A percentile compares a stretch with the other conserved stretches of the same genome.
Evolutionary conservation across 108 stramenopile species (phyloP).

Genomic region (Cylindrotheca closterium): DNA sequence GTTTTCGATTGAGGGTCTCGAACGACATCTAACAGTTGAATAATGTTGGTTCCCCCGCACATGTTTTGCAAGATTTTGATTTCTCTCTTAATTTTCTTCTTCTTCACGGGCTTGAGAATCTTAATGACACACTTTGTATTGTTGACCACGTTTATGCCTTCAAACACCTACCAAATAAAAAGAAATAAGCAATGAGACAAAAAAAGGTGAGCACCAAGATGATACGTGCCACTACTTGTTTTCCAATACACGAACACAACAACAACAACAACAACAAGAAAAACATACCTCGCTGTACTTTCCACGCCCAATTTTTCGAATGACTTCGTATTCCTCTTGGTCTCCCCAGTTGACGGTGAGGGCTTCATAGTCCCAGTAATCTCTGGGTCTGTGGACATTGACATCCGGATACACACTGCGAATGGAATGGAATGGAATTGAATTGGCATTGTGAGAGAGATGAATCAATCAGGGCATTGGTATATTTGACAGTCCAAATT

Average conservation of each 20-base stretch:
- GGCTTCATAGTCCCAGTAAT: conserved; percentile 99
- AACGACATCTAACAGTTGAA: conserved; percentile 98
- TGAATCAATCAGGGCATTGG: not conserved
- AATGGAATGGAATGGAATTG: not conserved
- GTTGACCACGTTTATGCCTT: conserved; percentile 94
- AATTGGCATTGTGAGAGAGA: not conserved
- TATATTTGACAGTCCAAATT: not conserved
- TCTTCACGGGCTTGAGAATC: conserved; percentile 99
- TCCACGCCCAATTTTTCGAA: conserved; percentile 98
- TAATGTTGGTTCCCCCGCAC: conserved; percentile 99
- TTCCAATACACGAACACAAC: not conserved
- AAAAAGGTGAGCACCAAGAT: not conserved
- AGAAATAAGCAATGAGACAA: not conserved
- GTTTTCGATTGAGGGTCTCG: conserved; percentile 99
- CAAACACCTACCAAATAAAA: conserved; percentile 85
- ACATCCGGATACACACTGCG: conserved; percentile 97
- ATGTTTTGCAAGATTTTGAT: conserved; percentile 99
- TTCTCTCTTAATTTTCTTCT: conserved; percentile 99
- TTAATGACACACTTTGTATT: conserved; percentile 98
- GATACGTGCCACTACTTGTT: not conserved
- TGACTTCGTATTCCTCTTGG: conserved; percentile 99
- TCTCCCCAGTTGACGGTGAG: conserved; percentile 99
- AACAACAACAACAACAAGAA: not conserved
- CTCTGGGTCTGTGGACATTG: conserved; percentile 95
- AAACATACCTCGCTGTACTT: conserved; percentile 94